Percentiles rank a stretch among this genome's conserved stretches.
Conservation (phyloP, 371 early-diverging fungal genomes). For the Antonospora locustae region DNA sequence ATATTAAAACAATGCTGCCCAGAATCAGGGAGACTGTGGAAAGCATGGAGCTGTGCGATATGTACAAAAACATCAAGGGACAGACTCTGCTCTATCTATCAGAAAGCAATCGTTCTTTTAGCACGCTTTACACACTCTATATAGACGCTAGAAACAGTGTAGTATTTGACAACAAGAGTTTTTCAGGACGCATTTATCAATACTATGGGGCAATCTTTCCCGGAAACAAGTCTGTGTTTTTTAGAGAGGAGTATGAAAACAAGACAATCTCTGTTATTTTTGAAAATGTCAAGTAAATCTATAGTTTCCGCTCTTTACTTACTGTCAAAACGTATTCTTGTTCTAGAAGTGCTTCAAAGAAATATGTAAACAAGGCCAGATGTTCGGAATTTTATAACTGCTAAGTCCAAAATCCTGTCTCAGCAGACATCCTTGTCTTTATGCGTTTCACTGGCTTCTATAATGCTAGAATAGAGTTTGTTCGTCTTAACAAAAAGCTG, state of each 20-base stretch:
- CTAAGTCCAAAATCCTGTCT: too few relatives aligned
- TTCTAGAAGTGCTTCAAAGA: too few relatives aligned
- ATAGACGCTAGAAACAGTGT: slow-evolving; percentile 12
- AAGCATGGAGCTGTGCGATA: slow-evolving; percentile 22
- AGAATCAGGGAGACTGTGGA: slow-evolving; percentile 9
- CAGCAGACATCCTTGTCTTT: too few relatives aligned
- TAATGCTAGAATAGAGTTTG: too few relatives aligned
- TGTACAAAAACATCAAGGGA: slow-evolving; percentile 39
- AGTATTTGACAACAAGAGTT: not conserved
- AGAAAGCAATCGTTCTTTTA: slow-evolving; percentile 8
- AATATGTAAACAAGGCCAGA: too few relatives aligned
- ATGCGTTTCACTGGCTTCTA: too few relatives aligned
- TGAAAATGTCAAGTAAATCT: too few relatives aligned
- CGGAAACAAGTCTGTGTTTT: not conserved
- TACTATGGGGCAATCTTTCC: slow-evolving; percentile 3
- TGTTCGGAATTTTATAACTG: too few relatives aligned
- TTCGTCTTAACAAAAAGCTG: too few relatives aligned
- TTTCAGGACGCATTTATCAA: not conserved
- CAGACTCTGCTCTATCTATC: slow-evolving; percentile 20
- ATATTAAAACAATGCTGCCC: slow-evolving; percentile 28
- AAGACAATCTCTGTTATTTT: not conserved
- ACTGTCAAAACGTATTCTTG: too few relatives aligned
- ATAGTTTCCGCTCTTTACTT: too few relatives aligned
- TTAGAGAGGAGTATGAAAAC: not conserved
- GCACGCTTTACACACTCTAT: slow-evolving; percentile 26